Conservation (phyloP, 768 basidiomycete species). For the Lentinula sp. region DNA sequence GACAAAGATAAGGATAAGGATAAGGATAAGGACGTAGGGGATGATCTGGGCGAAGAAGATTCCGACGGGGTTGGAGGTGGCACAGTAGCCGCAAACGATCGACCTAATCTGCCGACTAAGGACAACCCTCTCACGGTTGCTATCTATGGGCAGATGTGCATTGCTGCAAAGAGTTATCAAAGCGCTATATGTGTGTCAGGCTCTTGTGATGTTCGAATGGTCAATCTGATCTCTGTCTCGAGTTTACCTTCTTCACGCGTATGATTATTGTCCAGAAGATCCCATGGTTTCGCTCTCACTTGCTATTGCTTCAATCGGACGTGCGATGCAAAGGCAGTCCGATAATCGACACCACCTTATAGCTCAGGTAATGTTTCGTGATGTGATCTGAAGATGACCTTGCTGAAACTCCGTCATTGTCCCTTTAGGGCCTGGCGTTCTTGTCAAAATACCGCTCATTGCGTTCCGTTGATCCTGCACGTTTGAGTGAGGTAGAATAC, state of each 20-base stretch:
- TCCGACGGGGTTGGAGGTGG: constrained; percentile 24
- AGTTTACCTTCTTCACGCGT: constrained; percentile 90
- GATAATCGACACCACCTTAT: constrained; percentile 92
- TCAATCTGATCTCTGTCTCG: background rate
- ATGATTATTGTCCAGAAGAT: constrained; percentile 78
- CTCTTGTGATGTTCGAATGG: background rate
- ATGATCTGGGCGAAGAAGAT: constrained; percentile 22
- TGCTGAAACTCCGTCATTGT: too few species aligned
- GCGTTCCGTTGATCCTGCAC: constrained; percentile 35
- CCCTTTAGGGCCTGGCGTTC: constrained; percentile 74
- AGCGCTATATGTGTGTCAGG: constrained; percentile 75
- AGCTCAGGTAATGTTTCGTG: constrained; percentile 44
- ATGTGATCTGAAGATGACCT: background rate
- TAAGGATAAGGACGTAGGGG: constrained; percentile 34
- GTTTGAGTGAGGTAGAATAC: constrained; percentile 76
- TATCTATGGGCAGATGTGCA: constrained; percentile 78
- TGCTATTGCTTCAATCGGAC: constrained; percentile 79
- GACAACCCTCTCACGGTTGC: constrained; percentile 65
- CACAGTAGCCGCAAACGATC: constrained; percentile 8
- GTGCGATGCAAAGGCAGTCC: constrained; percentile 89
- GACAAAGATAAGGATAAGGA: constrained; percentile 15
- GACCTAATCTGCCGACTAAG: constrained; percentile 52
- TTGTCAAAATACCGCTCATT: constrained; percentile 74
- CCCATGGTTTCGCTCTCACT: constrained; percentile 81
- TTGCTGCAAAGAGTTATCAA: constrained; percentile 84